Evolutionary conservation across 257 asterid species (phyloP).

Genomic region (Thymus mandschuricus): DNA sequence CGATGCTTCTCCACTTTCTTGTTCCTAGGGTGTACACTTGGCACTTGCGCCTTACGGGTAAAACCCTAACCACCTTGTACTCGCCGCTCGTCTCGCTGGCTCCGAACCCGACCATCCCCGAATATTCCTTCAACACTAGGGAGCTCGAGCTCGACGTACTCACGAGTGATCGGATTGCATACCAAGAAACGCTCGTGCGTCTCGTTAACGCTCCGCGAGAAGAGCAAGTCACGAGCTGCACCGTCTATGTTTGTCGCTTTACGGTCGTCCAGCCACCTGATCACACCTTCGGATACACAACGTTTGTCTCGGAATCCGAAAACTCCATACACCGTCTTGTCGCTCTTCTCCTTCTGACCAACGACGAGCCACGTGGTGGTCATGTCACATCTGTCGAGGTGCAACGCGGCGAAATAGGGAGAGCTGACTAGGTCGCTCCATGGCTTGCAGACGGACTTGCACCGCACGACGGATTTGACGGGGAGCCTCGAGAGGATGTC

Average conservation of each 20-base stretch:
- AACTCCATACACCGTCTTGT: too few relatives aligned
- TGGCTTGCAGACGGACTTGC: not conserved
- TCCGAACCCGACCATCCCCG: not conserved
- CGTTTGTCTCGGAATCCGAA: too few relatives aligned
- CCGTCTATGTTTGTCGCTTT: too few relatives aligned
- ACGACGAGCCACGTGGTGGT: too few relatives aligned
- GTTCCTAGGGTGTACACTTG: not conserved
- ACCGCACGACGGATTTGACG: not conserved
- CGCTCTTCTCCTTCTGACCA: too few relatives aligned
- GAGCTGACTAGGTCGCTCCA: not conserved
- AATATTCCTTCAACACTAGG: not conserved
- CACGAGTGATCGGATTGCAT: conserved; percentile 30
- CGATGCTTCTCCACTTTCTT: not conserved
- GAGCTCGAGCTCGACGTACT: not conserved
- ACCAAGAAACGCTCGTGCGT: not conserved
- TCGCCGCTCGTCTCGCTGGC: conserved; percentile 11
- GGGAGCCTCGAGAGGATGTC: not conserved
- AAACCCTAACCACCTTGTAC: conserved; percentile 35
- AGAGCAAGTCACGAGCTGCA: too few relatives aligned
- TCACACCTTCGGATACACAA: too few relatives aligned
- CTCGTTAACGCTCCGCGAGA: too few relatives aligned
- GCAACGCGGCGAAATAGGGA: not conserved
- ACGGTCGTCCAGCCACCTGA: too few relatives aligned
- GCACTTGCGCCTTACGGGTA: not conserved
- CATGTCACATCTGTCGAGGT: not conserved